phyloP scores from a whole-genome alignment of 441 rosid species.

The Brassica hybrid region DNA sequence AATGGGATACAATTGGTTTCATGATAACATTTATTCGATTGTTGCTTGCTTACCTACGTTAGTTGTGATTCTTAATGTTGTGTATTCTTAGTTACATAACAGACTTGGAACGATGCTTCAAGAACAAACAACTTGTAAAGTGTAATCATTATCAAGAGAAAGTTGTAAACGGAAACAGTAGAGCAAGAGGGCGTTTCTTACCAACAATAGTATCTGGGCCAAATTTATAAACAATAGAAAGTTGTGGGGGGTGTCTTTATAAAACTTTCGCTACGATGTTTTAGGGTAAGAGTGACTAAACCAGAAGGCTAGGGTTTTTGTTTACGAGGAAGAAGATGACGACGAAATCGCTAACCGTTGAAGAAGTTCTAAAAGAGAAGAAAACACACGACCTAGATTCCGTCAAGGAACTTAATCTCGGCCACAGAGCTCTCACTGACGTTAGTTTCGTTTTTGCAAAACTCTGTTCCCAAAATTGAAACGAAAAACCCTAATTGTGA shows the following conservation, averaged over 20 bases:
- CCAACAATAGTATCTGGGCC: background rate
- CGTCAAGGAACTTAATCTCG: conserved; percentile 63
- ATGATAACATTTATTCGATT: background rate
- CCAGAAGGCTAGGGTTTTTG: conserved; percentile 45
- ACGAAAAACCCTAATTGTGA: conserved; percentile 9
- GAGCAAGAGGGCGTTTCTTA: background rate
- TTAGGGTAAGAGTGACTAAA: conserved; percentile 3
- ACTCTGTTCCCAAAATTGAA: conserved; percentile 20
- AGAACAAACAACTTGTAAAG: background rate
- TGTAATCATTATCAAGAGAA: background rate
- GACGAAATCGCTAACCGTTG: conserved; percentile 58
- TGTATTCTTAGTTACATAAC: background rate
- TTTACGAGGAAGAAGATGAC: conserved; percentile 30
- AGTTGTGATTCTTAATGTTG: background rate
- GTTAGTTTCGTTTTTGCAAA: conserved; percentile 47
- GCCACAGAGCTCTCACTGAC: conserved; percentile 75
- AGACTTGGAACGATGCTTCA: background rate
- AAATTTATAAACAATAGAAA: conserved; percentile 13
- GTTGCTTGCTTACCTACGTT: background rate
- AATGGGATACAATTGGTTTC: background rate
- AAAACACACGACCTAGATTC: conserved; percentile 52
- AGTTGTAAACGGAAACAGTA: background rate
- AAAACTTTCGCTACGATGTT: background rate
- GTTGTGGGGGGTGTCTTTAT: background rate
- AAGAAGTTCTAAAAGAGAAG: conserved; percentile 66